Conservation (phyloP, 139 green algal genomes). For the Chlorella sp. region DNA sequence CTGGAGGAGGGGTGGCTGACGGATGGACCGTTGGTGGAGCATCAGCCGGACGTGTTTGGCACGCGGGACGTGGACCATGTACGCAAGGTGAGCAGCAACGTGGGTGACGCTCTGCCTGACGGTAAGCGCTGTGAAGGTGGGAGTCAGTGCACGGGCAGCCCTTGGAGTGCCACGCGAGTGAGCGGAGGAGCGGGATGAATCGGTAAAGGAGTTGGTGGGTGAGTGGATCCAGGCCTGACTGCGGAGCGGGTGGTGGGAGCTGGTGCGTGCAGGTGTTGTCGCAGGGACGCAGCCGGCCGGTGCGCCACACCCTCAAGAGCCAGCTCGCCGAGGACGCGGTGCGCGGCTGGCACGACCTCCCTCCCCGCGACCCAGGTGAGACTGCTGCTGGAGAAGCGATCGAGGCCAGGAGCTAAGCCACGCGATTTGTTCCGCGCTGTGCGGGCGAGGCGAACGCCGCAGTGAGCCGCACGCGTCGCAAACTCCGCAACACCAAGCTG, state of each 20-base stretch:
- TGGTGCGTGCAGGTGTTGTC: slow-evolving; percentile 11
- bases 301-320: slow-evolving; percentile 25
- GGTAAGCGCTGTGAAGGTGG: background rate
- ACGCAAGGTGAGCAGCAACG: background rate
- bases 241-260: background rate
- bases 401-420: background rate
- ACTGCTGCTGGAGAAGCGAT: background rate
- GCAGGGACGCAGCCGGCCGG: background rate
- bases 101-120: background rate
- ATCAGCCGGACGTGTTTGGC: background rate
- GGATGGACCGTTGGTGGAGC: too few species aligned
- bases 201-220: background rate
- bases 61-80: slow-evolving; percentile 3
- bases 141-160: background rate
- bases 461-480: too few species aligned
- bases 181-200: background rate
- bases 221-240: background rate
- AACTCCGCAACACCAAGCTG: background rate
- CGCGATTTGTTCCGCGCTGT: slow-evolving; percentile 7
- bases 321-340: slow-evolving; percentile 18
- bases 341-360: background rate
- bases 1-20: too few species aligned
- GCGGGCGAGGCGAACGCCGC: background rate
- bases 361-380: background rate
- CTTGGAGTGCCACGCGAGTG: background rate